Evolutionary conservation across 352 stramenopile genomes (phyloP).

Genomic region (Phytophthora pinifolia): DNA sequence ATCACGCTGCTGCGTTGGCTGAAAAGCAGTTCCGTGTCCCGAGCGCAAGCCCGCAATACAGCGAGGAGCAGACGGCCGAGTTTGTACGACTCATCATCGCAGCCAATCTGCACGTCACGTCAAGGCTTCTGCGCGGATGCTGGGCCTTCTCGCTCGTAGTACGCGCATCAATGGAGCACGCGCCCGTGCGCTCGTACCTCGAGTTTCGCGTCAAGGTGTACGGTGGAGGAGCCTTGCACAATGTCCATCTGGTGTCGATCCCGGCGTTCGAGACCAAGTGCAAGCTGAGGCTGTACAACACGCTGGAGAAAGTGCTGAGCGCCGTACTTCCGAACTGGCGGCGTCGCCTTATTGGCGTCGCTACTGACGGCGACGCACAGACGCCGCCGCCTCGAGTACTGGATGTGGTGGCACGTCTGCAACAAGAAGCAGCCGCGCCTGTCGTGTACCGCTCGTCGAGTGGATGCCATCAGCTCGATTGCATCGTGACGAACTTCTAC

Average conservation of each 20-base stretch:
- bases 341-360: conserved; percentile 34
- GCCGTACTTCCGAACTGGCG: conserved; percentile 45
- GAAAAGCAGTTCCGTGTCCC: conserved; percentile 8
- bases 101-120: conserved; percentile 37
- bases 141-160: conserved; percentile 59
- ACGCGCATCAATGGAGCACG: conserved; percentile 27
- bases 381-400: conserved; percentile 26
- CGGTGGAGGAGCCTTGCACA: conserved; percentile 27
- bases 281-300: conserved; percentile 31
- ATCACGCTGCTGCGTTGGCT: neutral
- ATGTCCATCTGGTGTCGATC: conserved; percentile 48
- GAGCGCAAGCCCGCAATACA: conserved; percentile 21
- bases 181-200: conserved; percentile 36
- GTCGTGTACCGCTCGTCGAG: conserved; percentile 37
- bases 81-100: conserved; percentile 48
- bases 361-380: conserved; percentile 38
- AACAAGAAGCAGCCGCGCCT: conserved; percentile 23
- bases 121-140: conserved; percentile 34
- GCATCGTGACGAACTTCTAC: conserved; percentile 47
- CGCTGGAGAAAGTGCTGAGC: conserved; percentile 33
- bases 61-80: conserved; percentile 32
- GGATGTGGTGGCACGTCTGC: conserved; percentile 33
- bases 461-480: conserved; percentile 35
- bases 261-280: conserved; percentile 37
- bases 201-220: conserved; percentile 52